These are phyloP conservation scores for Pyrus bretschneideri DNA, from an alignment of 306 rosid genomes.

Conservation along the genomic window DNA sequence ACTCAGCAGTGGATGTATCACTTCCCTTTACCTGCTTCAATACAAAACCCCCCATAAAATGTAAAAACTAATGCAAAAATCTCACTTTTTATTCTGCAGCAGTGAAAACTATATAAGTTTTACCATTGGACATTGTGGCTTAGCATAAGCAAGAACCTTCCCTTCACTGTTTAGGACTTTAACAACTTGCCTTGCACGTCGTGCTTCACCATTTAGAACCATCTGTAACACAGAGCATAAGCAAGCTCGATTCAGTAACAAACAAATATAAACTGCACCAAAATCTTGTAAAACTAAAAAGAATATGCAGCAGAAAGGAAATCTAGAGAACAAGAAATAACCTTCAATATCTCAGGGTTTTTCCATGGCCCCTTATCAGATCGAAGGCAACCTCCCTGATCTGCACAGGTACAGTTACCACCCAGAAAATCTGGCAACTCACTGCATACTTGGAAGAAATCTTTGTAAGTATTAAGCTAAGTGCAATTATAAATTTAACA, in stretches of 20 bases:
- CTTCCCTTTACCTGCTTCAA: conserved; percentile 72
- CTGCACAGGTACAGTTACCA: conserved; percentile 84
- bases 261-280: background rate
- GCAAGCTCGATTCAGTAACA: conserved; percentile 21
- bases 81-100: background rate
- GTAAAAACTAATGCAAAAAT: background rate
- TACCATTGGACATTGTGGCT: conserved; percentile 79
- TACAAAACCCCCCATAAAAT: conserved; percentile 1
- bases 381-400: conserved; percentile 86
- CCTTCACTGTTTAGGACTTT: conserved; percentile 86
- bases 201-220: conserved; percentile 71
- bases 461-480: conserved; percentile 9
- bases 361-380: conserved; percentile 99
- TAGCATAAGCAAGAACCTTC: conserved; percentile 81
- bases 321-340: conserved; percentile 14
- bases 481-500: background rate
- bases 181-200: conserved; percentile 81
- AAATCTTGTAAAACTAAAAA: background rate
- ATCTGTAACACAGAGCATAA: conserved; percentile 43
- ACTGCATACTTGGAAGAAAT: conserved; percentile 40
- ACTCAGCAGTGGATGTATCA: conserved; percentile 97
- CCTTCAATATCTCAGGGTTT: conserved; percentile 89
- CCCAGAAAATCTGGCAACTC: conserved; percentile 97
- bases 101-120: background rate
- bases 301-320: conserved; percentile 2